Percentiles rank a stretch among this genome's conserved stretches.
These are phyloP conservation scores for Trichopus zeylanicus DNA, from an alignment of 116 monocot species.

Conservation along the genomic window DNA sequence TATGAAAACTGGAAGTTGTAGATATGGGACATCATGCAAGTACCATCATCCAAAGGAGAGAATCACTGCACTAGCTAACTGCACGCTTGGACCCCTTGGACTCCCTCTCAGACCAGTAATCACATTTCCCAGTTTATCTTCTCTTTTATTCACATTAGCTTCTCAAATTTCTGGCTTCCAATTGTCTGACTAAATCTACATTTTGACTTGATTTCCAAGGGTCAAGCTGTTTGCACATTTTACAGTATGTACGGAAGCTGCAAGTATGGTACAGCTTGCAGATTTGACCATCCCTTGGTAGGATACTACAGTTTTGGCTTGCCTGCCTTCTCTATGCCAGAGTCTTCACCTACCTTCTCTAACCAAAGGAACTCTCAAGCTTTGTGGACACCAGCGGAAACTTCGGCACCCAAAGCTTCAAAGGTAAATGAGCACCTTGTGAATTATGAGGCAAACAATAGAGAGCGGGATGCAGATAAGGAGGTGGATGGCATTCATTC, in stretches of 20 bases:
- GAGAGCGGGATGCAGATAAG: constrained; percentile 1
- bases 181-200: too few relatives aligned
- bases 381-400: constrained; percentile 12
- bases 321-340: constrained; percentile 26
- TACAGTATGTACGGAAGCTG: constrained; percentile 54
- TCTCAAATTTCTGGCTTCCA: neutral
- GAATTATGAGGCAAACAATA: constrained; percentile 13
- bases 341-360: constrained; percentile 21
- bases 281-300: constrained; percentile 61
- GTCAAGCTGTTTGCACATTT: constrained; percentile 46
- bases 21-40: constrained; percentile 78
- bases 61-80: constrained; percentile 10
- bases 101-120: constrained; percentile 86
- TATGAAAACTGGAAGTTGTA: constrained; percentile 76
- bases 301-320: constrained; percentile 49
- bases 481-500: constrained; percentile 9
- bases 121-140: neutral
- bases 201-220: constrained; percentile 45
- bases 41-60: constrained; percentile 78
- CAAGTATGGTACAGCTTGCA: constrained; percentile 79
- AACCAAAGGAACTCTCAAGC: constrained; percentile 24
- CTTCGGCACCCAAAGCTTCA: constrained; percentile 8
- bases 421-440: constrained; percentile 5
- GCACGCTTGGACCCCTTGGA: constrained; percentile 48
- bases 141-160: neutral